Evolutionary conservation across 2,329 filamentous ascomycete genomes (phyloP).

Genomic region (Cladophialophora carrionii): DNA sequence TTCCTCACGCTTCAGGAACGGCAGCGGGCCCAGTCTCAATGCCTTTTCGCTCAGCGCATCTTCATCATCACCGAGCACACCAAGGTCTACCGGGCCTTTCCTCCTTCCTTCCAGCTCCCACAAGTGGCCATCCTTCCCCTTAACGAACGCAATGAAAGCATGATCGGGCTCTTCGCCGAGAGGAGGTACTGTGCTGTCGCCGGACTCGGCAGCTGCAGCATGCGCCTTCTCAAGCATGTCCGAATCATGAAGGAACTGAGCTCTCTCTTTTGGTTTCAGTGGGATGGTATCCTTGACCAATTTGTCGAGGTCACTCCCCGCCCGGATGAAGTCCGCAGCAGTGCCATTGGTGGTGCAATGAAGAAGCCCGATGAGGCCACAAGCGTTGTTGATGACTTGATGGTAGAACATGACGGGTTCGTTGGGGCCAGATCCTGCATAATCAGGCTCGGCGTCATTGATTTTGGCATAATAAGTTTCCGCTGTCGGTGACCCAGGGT

Average conservation of each 20-base stretch:
- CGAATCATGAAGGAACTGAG: slow-evolving; percentile 56
- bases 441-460: slow-evolving; percentile 51
- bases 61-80: slow-evolving; percentile 39
- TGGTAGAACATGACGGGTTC: slow-evolving; percentile 63
- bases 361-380: slow-evolving; percentile 61
- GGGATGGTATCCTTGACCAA: slow-evolving; percentile 52
- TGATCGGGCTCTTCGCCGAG: slow-evolving; percentile 36
- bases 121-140: slow-evolving; percentile 41
- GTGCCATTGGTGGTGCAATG: slow-evolving; percentile 59
- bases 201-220: slow-evolving; percentile 36
- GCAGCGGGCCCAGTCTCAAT: slow-evolving; percentile 40
- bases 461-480: slow-evolving; percentile 47
- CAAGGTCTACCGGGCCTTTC: slow-evolving; percentile 42
- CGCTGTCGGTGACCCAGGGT: slow-evolving; percentile 42
- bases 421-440: slow-evolving; percentile 51
- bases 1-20: slow-evolving; percentile 38
- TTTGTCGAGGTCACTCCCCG: slow-evolving; percentile 50
- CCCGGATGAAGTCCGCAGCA: slow-evolving; percentile 48
- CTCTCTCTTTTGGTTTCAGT: slow-evolving; percentile 52
- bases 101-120: slow-evolving; percentile 44
- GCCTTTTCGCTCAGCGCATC: slow-evolving; percentile 42
- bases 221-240: slow-evolving; percentile 39
- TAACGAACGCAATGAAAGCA: slow-evolving; percentile 44
- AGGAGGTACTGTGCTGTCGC: slow-evolving; percentile 37
- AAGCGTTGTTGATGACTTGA: slow-evolving; percentile 63